Conservation (phyloP, 73 alveolate genomes). For the Paraurostyla sp. region DNA sequence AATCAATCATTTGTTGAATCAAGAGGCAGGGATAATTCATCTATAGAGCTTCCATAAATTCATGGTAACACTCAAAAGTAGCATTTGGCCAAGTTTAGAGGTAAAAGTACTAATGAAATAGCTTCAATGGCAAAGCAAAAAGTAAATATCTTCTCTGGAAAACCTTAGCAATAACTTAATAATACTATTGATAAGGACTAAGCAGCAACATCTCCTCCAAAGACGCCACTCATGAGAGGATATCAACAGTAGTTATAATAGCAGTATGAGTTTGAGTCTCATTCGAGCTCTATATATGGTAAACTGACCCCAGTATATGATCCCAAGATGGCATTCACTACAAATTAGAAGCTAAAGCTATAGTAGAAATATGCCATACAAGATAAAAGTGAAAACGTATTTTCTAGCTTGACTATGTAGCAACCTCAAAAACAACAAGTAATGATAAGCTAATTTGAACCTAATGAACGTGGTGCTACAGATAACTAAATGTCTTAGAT, state of each 20-base stretch:
- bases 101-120: not conserved
- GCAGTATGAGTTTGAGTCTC: slow-evolving; percentile 37
- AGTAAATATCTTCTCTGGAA: too few relatives aligned
- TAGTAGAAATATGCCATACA: not conserved
- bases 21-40: not conserved
- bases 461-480: not conserved
- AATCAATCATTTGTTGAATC: slow-evolving; percentile 16
- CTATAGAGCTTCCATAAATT: not conserved
- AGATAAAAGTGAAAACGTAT: slow-evolving; percentile 33
- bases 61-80: not conserved
- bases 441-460: not conserved
- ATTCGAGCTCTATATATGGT: slow-evolving; percentile 27
- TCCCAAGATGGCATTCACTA: not conserved
- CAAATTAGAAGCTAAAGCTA: not conserved
- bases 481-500: not conserved
- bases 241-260: too few relatives aligned
- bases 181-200: not conserved
- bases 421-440: not conserved
- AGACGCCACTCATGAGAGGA: not conserved
- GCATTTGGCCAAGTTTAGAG: not conserved
- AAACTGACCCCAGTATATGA: slow-evolving; percentile 48
- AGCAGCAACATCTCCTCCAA: not conserved
- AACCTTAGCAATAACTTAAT: not conserved
- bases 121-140: too few relatives aligned
- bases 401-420: not conserved